phyloP scores from a whole-genome alignment of 306 rosid species.

The Castanea mollissima region DNA sequence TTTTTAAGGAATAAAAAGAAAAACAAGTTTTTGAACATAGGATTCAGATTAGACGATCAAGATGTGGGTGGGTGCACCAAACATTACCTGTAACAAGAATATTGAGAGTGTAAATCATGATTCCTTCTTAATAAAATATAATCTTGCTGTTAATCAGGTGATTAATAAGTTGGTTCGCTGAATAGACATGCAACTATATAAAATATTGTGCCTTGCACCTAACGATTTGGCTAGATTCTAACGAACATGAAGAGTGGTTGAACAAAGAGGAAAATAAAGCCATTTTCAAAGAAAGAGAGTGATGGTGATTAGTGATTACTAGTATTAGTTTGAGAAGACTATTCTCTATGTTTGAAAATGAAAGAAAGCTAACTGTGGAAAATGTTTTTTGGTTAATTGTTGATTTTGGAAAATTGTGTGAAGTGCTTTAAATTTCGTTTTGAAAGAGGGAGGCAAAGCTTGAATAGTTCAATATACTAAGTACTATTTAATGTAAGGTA shows the following conservation, averaged over 20 bases:
- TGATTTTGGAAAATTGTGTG: too few relatives aligned
- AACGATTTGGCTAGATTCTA: background rate
- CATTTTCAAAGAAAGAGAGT: background rate
- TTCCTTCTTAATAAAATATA: background rate
- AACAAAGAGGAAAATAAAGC: background rate
- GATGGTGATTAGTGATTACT: background rate
- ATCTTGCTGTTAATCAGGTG: background rate
- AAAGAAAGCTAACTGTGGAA: background rate
- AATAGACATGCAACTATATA: background rate
- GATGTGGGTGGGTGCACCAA: too few relatives aligned
- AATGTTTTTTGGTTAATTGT: background rate
- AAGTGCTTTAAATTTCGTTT: too few relatives aligned
- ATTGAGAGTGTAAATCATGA: too few relatives aligned
- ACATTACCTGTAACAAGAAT: too few relatives aligned
- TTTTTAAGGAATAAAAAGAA: too few relatives aligned
- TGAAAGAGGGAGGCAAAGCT: too few relatives aligned
- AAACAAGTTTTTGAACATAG: too few relatives aligned
- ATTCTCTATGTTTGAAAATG: background rate
- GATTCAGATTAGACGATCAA: too few relatives aligned
- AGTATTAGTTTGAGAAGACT: background rate
- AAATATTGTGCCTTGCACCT: background rate
- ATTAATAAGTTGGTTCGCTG: background rate
- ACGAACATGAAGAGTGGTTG: slow-evolving; percentile 5
- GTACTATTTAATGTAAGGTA: too few relatives aligned
- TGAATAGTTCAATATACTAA: too few relatives aligned